phyloP scores from a whole-genome alignment of 129 eudicot species.

The Silybum marianum region DNA sequence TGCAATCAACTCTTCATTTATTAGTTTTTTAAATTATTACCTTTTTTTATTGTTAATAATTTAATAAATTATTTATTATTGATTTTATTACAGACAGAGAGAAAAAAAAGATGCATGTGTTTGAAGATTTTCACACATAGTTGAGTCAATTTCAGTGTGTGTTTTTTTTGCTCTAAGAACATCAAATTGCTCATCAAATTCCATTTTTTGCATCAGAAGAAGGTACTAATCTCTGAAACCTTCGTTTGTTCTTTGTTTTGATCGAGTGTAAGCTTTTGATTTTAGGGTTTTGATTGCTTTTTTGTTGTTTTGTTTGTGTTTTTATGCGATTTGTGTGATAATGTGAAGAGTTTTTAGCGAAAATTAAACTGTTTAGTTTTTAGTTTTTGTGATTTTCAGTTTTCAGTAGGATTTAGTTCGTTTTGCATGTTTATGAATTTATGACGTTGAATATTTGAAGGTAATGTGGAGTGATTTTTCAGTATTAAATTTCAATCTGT shows the following conservation, averaged over 20 bases:
- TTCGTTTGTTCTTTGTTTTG: background rate
- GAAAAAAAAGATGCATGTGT: slow-evolving; percentile 20
- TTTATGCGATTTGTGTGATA: slow-evolving; percentile 9
- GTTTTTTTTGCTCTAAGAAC: slow-evolving; percentile 6
- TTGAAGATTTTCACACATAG: slow-evolving; percentile 20
- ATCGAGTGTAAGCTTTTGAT: background rate
- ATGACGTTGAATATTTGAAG: slow-evolving; percentile 12
- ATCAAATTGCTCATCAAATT: slow-evolving; percentile 17
- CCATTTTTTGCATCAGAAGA: slow-evolving; percentile 17
- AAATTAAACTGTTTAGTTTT: background rate
- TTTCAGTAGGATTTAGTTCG: slow-evolving; percentile 5
- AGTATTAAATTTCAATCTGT: background rate
- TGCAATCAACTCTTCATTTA: slow-evolving; percentile 20
- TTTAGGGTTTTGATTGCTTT: slow-evolving; percentile 3
- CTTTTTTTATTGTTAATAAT: slow-evolving; percentile 9
- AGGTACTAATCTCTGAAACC: slow-evolving; percentile 7
- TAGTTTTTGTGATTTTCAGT: background rate
- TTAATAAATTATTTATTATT: background rate
- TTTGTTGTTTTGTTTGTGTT: background rate
- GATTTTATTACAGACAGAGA: slow-evolving; percentile 20
- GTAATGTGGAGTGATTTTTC: slow-evolving; percentile 4
- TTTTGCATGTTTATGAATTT: slow-evolving; percentile 25
- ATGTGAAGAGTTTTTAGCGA: slow-evolving; percentile 1
- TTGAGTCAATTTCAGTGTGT: slow-evolving; percentile 18
- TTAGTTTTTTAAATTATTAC: slow-evolving; percentile 19